Evolutionary conservation across 2,329 filamentous ascomycete genomes (phyloP).

Genomic region (Malbranchea zuffiana): DNA sequence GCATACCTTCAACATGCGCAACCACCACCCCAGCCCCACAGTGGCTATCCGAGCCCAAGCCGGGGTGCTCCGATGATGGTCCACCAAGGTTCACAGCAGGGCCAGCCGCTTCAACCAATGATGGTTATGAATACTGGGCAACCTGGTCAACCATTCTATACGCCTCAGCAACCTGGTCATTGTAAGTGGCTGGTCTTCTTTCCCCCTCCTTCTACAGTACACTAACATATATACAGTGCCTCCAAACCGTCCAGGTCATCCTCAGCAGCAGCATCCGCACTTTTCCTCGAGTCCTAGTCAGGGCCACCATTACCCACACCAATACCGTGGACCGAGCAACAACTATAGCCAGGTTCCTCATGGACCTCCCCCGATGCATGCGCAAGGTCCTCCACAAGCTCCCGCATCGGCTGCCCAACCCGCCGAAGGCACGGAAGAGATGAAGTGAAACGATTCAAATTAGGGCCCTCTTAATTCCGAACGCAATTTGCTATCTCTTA

Average conservation of each 20-base stretch:
- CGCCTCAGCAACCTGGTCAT: conserved; percentile 58
- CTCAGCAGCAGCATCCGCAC: conserved; percentile 49
- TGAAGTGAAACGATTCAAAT: no score
- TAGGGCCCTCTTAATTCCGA: no score
- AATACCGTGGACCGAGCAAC: conserved; percentile 46
- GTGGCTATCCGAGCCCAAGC: conserved; percentile 79
- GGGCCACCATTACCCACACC: conserved; percentile 49
- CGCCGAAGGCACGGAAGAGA: conserved; percentile 36
- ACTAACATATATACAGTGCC: conserved; percentile 42
- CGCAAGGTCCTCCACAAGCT: conserved; percentile 18
- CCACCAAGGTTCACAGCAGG: conserved; percentile 86
- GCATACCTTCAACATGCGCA: conserved; percentile 46
- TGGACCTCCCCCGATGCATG: conserved; percentile 32
- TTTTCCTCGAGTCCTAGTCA: conserved; percentile 57
- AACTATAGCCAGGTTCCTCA: conserved; percentile 44
- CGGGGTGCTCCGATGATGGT: conserved; percentile 86
- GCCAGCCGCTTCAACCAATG: conserved; percentile 58
- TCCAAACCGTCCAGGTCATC: conserved; percentile 49
- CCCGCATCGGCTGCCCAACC: conserved; percentile 30
- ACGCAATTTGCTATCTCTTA: no score
- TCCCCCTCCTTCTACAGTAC: conserved; percentile 19
- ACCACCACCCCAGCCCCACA: conserved; percentile 45
- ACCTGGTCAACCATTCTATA: conserved; percentile 63
- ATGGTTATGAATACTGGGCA: conserved; percentile 65
- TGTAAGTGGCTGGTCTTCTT: conserved; percentile 48